Percentiles rank a stretch among this genome's conserved stretches.
These are phyloP conservation scores for Exophiala dermatitidis DNA, from an alignment of 2,329 filamentous ascomycete species.

Conservation along the genomic window DNA sequence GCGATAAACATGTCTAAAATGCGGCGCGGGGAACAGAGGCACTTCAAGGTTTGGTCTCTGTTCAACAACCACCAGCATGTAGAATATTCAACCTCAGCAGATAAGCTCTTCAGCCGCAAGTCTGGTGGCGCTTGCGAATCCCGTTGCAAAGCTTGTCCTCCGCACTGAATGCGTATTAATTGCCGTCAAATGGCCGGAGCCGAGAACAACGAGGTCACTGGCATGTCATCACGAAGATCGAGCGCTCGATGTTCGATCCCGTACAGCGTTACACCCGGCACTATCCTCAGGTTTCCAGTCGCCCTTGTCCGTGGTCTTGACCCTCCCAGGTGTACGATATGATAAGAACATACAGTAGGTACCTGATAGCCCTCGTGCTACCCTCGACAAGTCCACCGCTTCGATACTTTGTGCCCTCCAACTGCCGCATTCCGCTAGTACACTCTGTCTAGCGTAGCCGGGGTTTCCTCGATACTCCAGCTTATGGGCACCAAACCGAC, in stretches of 20 bases:
- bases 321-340: too few species aligned
- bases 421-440: neutral
- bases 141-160: constrained; percentile 59
- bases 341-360: too few species aligned
- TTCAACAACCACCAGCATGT: too few species aligned
- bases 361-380: neutral
- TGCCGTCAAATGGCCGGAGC: constrained; percentile 69
- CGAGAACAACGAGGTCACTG: constrained; percentile 86
- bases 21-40: neutral
- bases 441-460: neutral
- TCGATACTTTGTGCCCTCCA: neutral
- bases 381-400: neutral
- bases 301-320: too few species aligned
- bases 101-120: constrained; percentile 21
- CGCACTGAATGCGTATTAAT: constrained; percentile 75
- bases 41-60: neutral
- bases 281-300: too few species aligned
- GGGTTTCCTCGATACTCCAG: neutral
- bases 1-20: neutral
- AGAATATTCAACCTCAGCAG: too few species aligned
- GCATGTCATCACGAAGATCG: constrained; percentile 46
- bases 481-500: neutral
- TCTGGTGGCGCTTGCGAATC: constrained; percentile 69
- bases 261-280: too few species aligned
- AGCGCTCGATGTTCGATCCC: too few species aligned